A percentile compares a stretch with the other conserved stretches of the same genome.
Evolutionary conservation across 73 alveolate genomes (phyloP).

Genomic region (Tetrahymena thermophila): DNA sequence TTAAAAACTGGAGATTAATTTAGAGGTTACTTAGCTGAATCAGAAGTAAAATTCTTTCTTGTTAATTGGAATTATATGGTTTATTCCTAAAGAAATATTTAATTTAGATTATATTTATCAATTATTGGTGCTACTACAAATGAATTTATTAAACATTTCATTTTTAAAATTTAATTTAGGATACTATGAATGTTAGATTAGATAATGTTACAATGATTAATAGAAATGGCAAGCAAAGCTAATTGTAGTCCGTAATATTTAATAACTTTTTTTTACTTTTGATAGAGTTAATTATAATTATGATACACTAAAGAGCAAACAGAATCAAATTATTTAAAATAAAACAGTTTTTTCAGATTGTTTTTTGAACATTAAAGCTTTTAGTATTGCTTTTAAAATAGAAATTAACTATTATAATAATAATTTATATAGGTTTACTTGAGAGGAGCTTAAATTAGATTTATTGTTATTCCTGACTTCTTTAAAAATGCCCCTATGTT

Average conservation of each 20-base stretch:
- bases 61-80: no score
- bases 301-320: no score
- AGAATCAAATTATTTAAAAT: background rate
- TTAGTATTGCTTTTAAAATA: background rate
- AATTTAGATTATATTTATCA: no score
- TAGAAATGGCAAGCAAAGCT: slow-evolving; percentile 83
- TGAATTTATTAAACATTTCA: background rate
- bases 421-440: slow-evolving; percentile 81
- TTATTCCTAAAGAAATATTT: no score
- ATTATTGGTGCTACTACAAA: no score
- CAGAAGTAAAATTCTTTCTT: slow-evolving; percentile 58
- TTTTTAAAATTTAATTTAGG: slow-evolving; percentile 35
- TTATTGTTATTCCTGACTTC: slow-evolving; percentile 95
- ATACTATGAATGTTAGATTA: slow-evolving; percentile 92
- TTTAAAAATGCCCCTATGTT: slow-evolving; percentile 97
- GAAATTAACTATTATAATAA: background rate
- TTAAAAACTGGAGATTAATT: slow-evolving; percentile 88
- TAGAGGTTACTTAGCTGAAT: slow-evolving; percentile 94
- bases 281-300: background rate
- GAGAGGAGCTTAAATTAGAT: slow-evolving; percentile 95
- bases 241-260: background rate
- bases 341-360: background rate
- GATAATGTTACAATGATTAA: slow-evolving; percentile 92
- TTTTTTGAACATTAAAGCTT: no score
- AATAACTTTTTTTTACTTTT: background rate